Conservation (phyloP, 495 filamentous ascomycete genomes). For the Penicillium silybi region DNA sequence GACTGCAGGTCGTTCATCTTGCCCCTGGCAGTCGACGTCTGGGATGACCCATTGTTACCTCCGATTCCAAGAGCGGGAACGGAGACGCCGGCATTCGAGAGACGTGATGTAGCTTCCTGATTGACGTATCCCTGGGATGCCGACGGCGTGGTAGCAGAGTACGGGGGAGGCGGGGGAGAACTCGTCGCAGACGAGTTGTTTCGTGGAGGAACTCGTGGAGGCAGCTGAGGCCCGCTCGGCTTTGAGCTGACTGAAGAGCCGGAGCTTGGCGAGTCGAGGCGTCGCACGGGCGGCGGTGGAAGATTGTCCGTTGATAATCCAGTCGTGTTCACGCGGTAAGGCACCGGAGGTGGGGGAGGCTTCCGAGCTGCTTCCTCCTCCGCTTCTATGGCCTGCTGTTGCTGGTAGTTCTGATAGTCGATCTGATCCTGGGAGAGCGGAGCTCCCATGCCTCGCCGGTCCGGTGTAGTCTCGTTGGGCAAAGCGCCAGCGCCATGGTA, state of each 20-base stretch:
- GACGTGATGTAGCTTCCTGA: slow-evolving; percentile 60
- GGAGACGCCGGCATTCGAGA: slow-evolving; percentile 74
- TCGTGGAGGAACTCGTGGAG: slow-evolving; percentile 74
- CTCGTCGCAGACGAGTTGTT: slow-evolving; percentile 44
- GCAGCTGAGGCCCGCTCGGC: slow-evolving; percentile 47
- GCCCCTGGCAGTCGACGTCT: slow-evolving; percentile 3
- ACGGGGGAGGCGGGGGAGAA: slow-evolving; percentile 50
- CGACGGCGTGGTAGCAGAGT: slow-evolving; percentile 39
- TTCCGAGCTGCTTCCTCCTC: slow-evolving; percentile 39
- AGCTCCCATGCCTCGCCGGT: slow-evolving; percentile 46
- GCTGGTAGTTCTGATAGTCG: slow-evolving; percentile 20
- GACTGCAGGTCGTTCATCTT: slow-evolving; percentile 65
- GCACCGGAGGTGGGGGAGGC: slow-evolving; percentile 54
- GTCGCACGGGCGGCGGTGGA: slow-evolving; percentile 64
- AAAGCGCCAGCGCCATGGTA: slow-evolving; percentile 49
- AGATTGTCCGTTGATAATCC: slow-evolving; percentile 64
- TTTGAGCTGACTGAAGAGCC: slow-evolving; percentile 33
- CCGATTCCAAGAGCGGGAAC: slow-evolving; percentile 81
- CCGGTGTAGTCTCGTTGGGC: slow-evolving; percentile 45
- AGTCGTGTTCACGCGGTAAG: slow-evolving; percentile 67
- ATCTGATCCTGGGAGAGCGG: slow-evolving; percentile 43
- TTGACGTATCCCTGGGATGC: slow-evolving; percentile 52
- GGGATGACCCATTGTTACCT: slow-evolving; percentile 8
- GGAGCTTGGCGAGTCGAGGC: slow-evolving; percentile 44
- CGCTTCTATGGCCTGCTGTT: slow-evolving; percentile 32